Evolutionary conservation across 345 rosid genomes (phyloP).

Genomic region (Gossypium stocksii): DNA sequence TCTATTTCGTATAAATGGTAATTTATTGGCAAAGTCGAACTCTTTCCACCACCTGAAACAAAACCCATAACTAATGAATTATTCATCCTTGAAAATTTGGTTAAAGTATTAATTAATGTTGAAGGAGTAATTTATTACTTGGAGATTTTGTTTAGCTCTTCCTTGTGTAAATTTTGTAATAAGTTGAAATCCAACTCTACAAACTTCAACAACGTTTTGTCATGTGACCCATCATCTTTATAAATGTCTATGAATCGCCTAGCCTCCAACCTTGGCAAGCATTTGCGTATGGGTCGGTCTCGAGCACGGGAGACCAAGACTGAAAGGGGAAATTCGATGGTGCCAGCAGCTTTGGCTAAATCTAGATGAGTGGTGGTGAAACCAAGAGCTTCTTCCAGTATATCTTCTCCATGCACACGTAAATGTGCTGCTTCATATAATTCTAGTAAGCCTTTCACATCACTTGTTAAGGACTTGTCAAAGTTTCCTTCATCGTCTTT

Average conservation of each 20-base stretch:
- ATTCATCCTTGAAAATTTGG: neutral
- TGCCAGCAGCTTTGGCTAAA: neutral
- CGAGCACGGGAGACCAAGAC: slow-evolving; percentile 15
- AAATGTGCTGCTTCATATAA: slow-evolving; percentile 24
- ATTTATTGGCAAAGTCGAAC: too few relatives aligned
- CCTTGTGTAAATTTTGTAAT: slow-evolving; percentile 18
- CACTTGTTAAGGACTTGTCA: neutral
- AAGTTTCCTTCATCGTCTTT: too few relatives aligned
- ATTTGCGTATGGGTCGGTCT: slow-evolving; percentile 15
- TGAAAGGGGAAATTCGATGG: neutral
- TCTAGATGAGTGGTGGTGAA: slow-evolving; percentile 12
- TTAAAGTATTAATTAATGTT: neutral
- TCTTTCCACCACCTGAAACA: too few relatives aligned
- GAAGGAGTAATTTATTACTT: slow-evolving; percentile 5
- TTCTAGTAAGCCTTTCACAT: slow-evolving; percentile 10
- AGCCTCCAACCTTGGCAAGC: neutral
- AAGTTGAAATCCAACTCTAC: too few relatives aligned
- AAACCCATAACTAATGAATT: too few relatives aligned
- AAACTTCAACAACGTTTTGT: too few relatives aligned
- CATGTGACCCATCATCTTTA: too few relatives aligned
- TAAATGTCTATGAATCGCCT: slow-evolving; percentile 13
- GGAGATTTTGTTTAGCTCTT: slow-evolving; percentile 15
- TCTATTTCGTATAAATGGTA: too few relatives aligned
- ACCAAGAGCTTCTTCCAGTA: slow-evolving; percentile 17
- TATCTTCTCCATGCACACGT: slow-evolving; percentile 21